Evolutionary conservation across 2,329 filamentous ascomycete species (phyloP).

Genomic region (Aquanectria penicillioides): DNA sequence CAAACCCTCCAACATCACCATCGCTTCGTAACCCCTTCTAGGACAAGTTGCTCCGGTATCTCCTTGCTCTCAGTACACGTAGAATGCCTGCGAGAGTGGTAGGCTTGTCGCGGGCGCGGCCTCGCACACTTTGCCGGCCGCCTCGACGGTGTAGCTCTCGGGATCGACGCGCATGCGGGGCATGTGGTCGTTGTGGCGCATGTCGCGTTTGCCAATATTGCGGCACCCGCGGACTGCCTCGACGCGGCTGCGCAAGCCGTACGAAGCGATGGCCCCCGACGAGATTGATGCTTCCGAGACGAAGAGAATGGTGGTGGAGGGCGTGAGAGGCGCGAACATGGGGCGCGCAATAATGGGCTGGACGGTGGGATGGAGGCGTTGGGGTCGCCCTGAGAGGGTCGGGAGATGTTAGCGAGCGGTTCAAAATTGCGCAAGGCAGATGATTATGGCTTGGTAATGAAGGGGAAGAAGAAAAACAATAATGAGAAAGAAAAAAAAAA

Average conservation of each 20-base stretch:
- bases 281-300: constrained; percentile 79
- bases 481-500: no score
- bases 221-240: constrained; percentile 83
- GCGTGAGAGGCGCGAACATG: constrained; percentile 84
- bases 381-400: constrained; percentile 70
- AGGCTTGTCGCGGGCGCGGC: constrained; percentile 77
- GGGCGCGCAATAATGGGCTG: constrained; percentile 85
- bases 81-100: constrained; percentile 82
- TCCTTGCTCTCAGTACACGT: constrained; percentile 69
- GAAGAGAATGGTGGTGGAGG: constrained; percentile 80
- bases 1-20: no score
- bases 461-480: not conserved
- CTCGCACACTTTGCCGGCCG: constrained; percentile 78
- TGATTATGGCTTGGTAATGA: no score
- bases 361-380: constrained; percentile 87
- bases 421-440: not conserved
- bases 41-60: not conserved
- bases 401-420: constrained; percentile 1
- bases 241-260: constrained; percentile 81
- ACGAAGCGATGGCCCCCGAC: constrained; percentile 73
- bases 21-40: no score
- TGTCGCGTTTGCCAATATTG: constrained; percentile 81
- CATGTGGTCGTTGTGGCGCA: constrained; percentile 87
- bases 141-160: constrained; percentile 88
- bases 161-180: constrained; percentile 93